Percentiles rank a stretch among this genome's conserved stretches.
Evolutionary conservation across 2,329 filamentous ascomycete species (phyloP).

Genomic region (Pseudopyricularia cyperi): DNA sequence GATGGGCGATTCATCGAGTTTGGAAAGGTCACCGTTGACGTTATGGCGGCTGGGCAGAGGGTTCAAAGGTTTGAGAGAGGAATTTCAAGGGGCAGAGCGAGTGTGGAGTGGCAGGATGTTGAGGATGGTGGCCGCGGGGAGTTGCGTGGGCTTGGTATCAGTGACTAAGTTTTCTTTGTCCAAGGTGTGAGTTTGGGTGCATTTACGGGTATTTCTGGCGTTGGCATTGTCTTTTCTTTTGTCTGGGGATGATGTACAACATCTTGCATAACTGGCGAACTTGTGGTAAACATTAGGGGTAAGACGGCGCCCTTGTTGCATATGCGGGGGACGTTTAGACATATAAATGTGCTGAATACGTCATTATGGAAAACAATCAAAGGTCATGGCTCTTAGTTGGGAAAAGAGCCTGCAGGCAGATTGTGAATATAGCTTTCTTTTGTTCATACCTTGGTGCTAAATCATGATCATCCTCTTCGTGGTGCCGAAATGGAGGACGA

Average conservation of each 20-base stretch:
- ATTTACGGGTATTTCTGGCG: not conserved
- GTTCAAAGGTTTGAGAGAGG: not conserved
- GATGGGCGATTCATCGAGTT: constrained; percentile 13
- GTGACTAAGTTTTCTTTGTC: not conserved
- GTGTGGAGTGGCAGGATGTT: not conserved
- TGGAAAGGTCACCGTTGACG: constrained; percentile 5
- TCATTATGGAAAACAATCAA: no score
- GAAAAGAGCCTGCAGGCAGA: no score
- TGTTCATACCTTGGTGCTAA: not conserved
- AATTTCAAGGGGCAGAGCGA: not conserved
- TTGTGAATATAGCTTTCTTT: not conserved
- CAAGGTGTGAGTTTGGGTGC: not conserved
- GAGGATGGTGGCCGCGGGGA: not conserved
- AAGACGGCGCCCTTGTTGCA: no score
- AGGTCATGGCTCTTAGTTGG: no score
- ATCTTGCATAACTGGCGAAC: not conserved
- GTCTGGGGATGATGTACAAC: not conserved
- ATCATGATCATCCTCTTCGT: constrained; percentile 23
- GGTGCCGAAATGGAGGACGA: constrained; percentile 35
- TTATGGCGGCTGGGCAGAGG: not conserved
- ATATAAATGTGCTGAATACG: no score
- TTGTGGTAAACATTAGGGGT: not conserved
- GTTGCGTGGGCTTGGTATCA: not conserved
- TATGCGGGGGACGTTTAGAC: no score
- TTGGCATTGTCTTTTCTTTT: not conserved